phyloP scores from a whole-genome alignment of 176 grass and related monocot genomes.

The Phragmites australis region DNA sequence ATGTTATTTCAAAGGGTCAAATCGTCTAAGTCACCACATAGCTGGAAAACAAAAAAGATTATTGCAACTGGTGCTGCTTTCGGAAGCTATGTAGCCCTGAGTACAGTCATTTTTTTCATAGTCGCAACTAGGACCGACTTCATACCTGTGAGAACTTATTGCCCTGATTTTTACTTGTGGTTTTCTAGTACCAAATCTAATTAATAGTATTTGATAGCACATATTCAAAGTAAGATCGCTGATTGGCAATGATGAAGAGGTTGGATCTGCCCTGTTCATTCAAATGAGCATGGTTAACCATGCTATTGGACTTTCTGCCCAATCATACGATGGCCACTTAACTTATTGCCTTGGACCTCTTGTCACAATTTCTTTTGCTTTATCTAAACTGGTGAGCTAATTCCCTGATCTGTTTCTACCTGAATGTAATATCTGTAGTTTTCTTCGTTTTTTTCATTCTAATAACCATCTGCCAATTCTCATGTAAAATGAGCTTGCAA shows the following conservation, averaged over 20 bases:
- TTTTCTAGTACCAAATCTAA: background rate
- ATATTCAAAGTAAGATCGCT: background rate
- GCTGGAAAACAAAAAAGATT: slow-evolving; percentile 10
- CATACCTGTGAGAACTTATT: background rate
- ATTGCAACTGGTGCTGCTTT: background rate
- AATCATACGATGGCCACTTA: background rate
- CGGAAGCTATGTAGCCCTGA: background rate
- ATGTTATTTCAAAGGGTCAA: slow-evolving; percentile 16
- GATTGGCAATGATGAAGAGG: background rate
- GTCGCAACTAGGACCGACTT: background rate
- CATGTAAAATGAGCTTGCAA: background rate
- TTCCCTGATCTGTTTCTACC: slow-evolving; percentile 6
- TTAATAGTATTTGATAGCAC: background rate
- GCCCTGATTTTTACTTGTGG: background rate
- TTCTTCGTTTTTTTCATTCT: background rate
- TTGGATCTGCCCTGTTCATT: background rate
- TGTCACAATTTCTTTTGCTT: background rate
- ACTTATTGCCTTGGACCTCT: background rate
- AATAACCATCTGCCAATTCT: background rate
- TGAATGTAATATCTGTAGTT: background rate
- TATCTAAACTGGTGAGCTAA: slow-evolving; percentile 5
- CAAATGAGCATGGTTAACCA: slow-evolving; percentile 11
- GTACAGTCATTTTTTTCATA: background rate
- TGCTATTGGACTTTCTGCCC: background rate
- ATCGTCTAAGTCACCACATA: slow-evolving; percentile 10